Evolutionary conservation across 805 yeast genomes (phyloP).

Genomic region (Brettanomyces nanus): DNA sequence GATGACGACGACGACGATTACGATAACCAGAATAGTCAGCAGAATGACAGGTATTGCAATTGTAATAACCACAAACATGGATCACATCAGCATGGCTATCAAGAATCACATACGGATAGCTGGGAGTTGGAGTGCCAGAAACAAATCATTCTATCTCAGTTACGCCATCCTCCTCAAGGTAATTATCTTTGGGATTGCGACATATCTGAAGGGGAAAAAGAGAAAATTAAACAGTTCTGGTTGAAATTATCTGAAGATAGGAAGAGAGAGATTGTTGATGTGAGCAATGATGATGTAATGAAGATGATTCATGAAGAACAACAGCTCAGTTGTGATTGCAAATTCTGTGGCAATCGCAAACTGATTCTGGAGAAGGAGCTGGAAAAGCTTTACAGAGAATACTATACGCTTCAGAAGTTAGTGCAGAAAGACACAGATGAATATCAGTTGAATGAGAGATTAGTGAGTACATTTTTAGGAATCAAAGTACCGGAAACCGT

Average conservation of each 20-base stretch:
- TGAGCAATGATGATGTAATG: slow-evolving; percentile 64
- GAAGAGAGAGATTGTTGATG: slow-evolving; percentile 51
- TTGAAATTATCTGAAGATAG: slow-evolving; percentile 49
- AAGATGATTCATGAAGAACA: slow-evolving; percentile 55
- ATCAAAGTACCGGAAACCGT: slow-evolving; percentile 7
- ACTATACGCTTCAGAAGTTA: slow-evolving; percentile 39
- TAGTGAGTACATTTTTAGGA: slow-evolving; percentile 21
- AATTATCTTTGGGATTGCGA: slow-evolving; percentile 24
- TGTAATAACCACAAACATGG: slow-evolving; percentile 8
- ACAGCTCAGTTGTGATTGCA: slow-evolving; percentile 55
- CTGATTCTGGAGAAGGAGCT: slow-evolving; percentile 68
- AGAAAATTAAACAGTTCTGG: slow-evolving; percentile 56
- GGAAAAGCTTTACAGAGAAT: slow-evolving; percentile 62
- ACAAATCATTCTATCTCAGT: slow-evolving; percentile 13
- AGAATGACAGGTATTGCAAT: slow-evolving; percentile 8
- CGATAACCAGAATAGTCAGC: slow-evolving; percentile 6
- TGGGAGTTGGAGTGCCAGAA: slow-evolving; percentile 4
- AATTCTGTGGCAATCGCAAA: slow-evolving; percentile 70
- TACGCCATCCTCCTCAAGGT: slow-evolving; percentile 15
- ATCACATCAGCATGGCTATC: slow-evolving; percentile 9
- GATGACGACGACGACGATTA: slow-evolving; percentile 7
- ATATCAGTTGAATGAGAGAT: slow-evolving; percentile 22
- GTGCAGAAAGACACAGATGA: slow-evolving; percentile 30
- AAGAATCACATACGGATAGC: slow-evolving; percentile 3
- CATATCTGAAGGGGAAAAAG: slow-evolving; percentile 40